Percentiles rank a stretch among this genome's conserved stretches.
Conservation (phyloP, 139 green algal genomes). For the Coelastrella sp. region DNA sequence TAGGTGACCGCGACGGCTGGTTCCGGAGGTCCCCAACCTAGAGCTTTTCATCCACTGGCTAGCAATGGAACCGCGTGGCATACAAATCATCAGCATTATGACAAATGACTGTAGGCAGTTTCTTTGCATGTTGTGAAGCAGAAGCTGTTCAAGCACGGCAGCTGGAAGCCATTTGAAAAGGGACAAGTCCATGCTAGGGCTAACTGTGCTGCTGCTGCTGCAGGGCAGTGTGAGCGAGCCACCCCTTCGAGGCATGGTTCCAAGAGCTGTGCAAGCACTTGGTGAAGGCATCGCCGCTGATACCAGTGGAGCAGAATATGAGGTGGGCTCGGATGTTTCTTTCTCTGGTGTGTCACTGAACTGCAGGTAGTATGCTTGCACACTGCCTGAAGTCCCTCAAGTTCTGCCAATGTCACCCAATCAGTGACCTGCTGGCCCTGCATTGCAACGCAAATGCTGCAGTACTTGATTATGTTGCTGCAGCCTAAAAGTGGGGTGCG, state of each 20-base stretch:
- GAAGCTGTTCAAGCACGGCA: neutral
- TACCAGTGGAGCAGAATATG: conserved; percentile 50
- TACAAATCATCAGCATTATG: no score
- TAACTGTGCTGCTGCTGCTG: neutral
- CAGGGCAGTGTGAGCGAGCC: conserved; percentile 56
- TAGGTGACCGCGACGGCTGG: neutral
- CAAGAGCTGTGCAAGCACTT: conserved; percentile 68
- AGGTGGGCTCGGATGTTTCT: conserved; percentile 18
- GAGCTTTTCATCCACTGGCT: no score
- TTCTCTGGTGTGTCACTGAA: neutral
- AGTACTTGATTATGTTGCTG: no score
- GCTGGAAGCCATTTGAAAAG: neutral
- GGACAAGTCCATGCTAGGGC: neutral
- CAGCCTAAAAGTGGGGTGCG: no score
- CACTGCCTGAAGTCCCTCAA: neutral
- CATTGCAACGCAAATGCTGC: no score
- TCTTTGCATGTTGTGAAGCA: no score
- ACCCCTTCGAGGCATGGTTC: conserved; percentile 69
- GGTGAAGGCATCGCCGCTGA: conserved; percentile 54
- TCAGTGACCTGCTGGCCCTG: no score
- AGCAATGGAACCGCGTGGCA: no score
- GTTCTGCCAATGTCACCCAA: no score
- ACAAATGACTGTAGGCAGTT: no score
- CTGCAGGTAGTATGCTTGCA: neutral
- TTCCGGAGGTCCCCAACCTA: no score